Base-by-base conservation (phyloP, 768 basidiomycete species). In the Mycena belliarum region DNA sequence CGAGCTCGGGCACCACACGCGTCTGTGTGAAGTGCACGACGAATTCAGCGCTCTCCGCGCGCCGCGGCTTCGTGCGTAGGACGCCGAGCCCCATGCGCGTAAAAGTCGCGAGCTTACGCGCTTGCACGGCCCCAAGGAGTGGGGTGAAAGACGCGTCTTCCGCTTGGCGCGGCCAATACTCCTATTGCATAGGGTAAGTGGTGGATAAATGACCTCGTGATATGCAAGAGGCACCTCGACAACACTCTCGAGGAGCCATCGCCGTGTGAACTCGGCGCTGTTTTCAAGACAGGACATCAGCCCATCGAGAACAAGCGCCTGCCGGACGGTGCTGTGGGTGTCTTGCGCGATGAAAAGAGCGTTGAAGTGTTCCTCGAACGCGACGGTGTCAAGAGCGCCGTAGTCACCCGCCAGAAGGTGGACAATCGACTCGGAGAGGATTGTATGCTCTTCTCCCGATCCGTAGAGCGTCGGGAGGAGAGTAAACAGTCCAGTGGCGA, bases 211-310 rank as follows among this genome's bases (percentile, higher is more conserved):
- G 5, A 4, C n/a, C n/a, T n/a, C n/a, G 21, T 15, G 35, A 45
- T 9, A 57, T 32, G 45, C 14, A 6, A 24, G 25, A 63, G 73
- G 47, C 61, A 86, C 86, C 74, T 87, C 77, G n/a, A 82, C 53
- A 0, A 74, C 65, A 55, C 80, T 74, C 38, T 75, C 71, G 23
- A 88, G 63, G 14, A 83, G 65, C 82, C 83, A 85, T 48, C 76
- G 69, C 15, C 82, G 76, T n/a, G 73, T 72, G 0, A 69, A 69
- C 21, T 77, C 69, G 4, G 74, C 67, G 29, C 79, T 80, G 37
- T 79, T 73, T 62, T 85, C 83, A 26, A 87, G 66, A 63, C 82
- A 85, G 20, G 72, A 71, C 4, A 79, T 69, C n/a, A 87, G 66
- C 9, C 77, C 76, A 40, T 84, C 80, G 23, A 81, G 61, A 12